Evolutionary conservation across 2,329 filamentous ascomycete species (phyloP), one percentile per base, ranked within the genome.

Genomic region (Penicillium psychrosexuale): DNA sequence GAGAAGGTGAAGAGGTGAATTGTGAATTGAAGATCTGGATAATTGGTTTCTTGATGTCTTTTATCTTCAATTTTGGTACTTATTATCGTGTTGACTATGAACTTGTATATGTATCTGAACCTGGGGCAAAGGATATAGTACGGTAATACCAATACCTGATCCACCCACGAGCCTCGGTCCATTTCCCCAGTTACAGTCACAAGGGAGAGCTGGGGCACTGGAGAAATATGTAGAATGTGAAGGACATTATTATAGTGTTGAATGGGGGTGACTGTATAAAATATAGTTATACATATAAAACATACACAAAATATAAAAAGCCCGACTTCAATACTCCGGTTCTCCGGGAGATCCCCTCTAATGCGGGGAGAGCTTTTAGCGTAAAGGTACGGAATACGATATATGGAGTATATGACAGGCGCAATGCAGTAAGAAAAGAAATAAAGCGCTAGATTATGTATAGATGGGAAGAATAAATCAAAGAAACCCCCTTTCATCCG

Each of bases 401-500:
- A 15, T 15, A 33, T 34, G 31, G 31, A 34, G 31, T 34, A 34
- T 13, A 34, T 15, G 17, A 22, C 11, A 22, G 15, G n/a, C 38
- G n/a, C 38, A 27, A 27, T n/a, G 12, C 3, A 42, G 8, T 15
- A 40, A 24, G 22, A 5, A 5, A 13, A 27, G 15, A 28, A 39
- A 40, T 12, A n/a, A 15, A 38, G 38, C 27, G 24, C 17, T 17
- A 55, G 48, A 61, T 56, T 56, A 61, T 52, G 43, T 55, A 59
- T 61, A 59, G 43, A 45, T 55, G 47, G 17, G 12, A 45, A 38
- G 39, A 43, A 37, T 42, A 38, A 11, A 53, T 33, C 24, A 52
- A 38, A 17, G 36, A 42, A 31, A 42, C 22, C 39, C 46, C 61
- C 61, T 40, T 63, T 63, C 58, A 59, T 56, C 61, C 61, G 61